phyloP scores from a whole-genome alignment of 371 early-diverging fungal species.

The Syncephalis fuscata region DNA sequence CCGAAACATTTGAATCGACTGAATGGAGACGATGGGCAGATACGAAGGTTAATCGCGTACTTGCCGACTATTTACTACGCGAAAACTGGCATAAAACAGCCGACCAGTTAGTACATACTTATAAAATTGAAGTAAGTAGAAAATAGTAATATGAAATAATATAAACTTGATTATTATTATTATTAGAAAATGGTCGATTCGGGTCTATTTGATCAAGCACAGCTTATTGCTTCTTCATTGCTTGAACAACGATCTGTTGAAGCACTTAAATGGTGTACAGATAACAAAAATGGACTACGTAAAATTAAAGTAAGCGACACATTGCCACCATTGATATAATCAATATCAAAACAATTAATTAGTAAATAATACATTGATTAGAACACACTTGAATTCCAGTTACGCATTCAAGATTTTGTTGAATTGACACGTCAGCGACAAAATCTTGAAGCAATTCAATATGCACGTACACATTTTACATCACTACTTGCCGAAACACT shows the following conservation, averaged over 20 bases:
- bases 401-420: conserved; percentile 84
- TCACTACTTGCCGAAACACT: conserved; percentile 9
- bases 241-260: conserved; percentile 57
- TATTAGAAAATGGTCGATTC: conserved; percentile 82
- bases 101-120: conserved; percentile 33
- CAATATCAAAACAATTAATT: too few species aligned
- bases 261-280: conserved; percentile 82
- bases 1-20: background rate
- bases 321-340: too few species aligned
- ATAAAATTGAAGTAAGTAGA: conserved; percentile 40
- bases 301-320: conserved; percentile 43
- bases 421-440: conserved; percentile 54
- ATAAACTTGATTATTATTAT: too few species aligned
- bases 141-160: background rate
- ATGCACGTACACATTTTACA: conserved; percentile 64
- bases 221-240: conserved; percentile 62
- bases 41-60: conserved; percentile 60
- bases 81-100: conserved; percentile 68
- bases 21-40: conserved; percentile 51
- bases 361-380: too few species aligned
- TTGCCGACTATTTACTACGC: conserved; percentile 87
- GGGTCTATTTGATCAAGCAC: conserved; percentile 66
- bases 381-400: conserved; percentile 88
- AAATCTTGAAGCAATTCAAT: conserved; percentile 54
- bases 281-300: conserved; percentile 67